These are phyloP conservation scores for Centaurea solstitialis DNA, from an alignment of 129 eudicot genomes.

Conservation along the genomic window DNA sequence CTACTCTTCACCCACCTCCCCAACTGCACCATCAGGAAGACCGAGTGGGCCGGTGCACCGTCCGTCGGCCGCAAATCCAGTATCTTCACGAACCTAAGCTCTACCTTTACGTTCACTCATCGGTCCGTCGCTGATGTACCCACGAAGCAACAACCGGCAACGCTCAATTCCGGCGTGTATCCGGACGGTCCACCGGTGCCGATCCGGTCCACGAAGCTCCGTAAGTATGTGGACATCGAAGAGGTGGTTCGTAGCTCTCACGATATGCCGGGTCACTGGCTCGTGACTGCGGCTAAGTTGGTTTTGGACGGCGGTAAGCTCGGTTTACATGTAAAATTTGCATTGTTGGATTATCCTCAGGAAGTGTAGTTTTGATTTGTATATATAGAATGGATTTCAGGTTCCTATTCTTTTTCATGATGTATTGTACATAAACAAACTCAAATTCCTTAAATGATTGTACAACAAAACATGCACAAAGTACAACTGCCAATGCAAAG, in stretches of 20 bases:
- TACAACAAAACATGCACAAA: neutral
- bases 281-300: conserved; percentile 81
- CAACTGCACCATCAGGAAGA: conserved; percentile 64
- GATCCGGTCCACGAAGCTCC: conserved; percentile 49
- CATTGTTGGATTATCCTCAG: conserved; percentile 58
- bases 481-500: neutral
- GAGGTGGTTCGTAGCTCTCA: conserved; percentile 78
- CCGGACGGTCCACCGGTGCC: conserved; percentile 78
- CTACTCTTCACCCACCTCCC: conserved; percentile 74
- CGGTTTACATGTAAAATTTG: conserved; percentile 76
- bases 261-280: conserved; percentile 88
- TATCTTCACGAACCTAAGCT: conserved; percentile 61
- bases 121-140: conserved; percentile 45
- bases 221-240: conserved; percentile 54
- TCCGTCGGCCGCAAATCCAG: conserved; percentile 57
- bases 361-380: conserved; percentile 23
- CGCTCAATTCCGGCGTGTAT: conserved; percentile 71
- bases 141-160: conserved; percentile 44
- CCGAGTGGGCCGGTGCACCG: conserved; percentile 77
- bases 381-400: conserved; percentile 17
- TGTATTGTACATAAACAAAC: conserved; percentile 27
- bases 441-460: conserved; percentile 1
- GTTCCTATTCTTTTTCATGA: conserved; percentile 17
- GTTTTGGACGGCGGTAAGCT: conserved; percentile 75
- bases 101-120: conserved; percentile 66